Percentiles rank a stretch among this genome's conserved stretches.
Conservation (phyloP, 768 basidiomycete genomes). For the Crassisporium funariophilum region DNA sequence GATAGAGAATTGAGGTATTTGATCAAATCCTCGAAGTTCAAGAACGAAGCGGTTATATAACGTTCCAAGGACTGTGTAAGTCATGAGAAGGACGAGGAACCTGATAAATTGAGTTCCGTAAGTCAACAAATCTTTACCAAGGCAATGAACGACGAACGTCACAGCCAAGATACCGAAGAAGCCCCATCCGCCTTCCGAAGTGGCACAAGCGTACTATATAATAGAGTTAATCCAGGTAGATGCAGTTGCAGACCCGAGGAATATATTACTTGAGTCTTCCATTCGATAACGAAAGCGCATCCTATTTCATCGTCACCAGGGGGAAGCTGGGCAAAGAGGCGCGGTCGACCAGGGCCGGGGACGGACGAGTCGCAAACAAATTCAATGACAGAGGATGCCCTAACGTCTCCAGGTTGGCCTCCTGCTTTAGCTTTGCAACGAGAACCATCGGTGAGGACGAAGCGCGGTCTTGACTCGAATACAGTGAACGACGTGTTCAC, state of each 20-base stretch:
- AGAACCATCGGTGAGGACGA: slow-evolving; percentile 66
- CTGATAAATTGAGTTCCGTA: slow-evolving; percentile 35
- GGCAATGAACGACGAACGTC: slow-evolving; percentile 46
- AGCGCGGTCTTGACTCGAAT: slow-evolving; percentile 51
- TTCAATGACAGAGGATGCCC: slow-evolving; percentile 67
- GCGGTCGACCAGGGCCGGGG: slow-evolving; percentile 53
- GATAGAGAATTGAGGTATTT: slow-evolving; percentile 67
- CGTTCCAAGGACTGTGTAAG: slow-evolving; percentile 68
- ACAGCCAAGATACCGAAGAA: slow-evolving; percentile 58
- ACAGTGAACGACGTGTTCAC: slow-evolving; percentile 66
- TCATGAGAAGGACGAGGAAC: slow-evolving; percentile 53
- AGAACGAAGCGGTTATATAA: slow-evolving; percentile 82
- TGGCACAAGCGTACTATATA: slow-evolving; percentile 70
- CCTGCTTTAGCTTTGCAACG: slow-evolving; percentile 52
- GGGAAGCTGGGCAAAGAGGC: slow-evolving; percentile 69
- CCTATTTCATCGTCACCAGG: slow-evolving; percentile 59
- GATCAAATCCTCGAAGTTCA: slow-evolving; percentile 67
- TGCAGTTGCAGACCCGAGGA: neutral
- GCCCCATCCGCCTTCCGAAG: slow-evolving; percentile 57
- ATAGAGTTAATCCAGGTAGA: slow-evolving; percentile 1
- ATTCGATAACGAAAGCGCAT: slow-evolving; percentile 85
- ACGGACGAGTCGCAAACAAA: slow-evolving; percentile 77
- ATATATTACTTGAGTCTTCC: slow-evolving; percentile 71
- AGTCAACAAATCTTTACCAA: neutral
- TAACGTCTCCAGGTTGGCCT: slow-evolving; percentile 33